These are phyloP conservation scores for Pythium chondricola DNA, from an alignment of 352 stramenopile species.

Conservation along the genomic window DNA sequence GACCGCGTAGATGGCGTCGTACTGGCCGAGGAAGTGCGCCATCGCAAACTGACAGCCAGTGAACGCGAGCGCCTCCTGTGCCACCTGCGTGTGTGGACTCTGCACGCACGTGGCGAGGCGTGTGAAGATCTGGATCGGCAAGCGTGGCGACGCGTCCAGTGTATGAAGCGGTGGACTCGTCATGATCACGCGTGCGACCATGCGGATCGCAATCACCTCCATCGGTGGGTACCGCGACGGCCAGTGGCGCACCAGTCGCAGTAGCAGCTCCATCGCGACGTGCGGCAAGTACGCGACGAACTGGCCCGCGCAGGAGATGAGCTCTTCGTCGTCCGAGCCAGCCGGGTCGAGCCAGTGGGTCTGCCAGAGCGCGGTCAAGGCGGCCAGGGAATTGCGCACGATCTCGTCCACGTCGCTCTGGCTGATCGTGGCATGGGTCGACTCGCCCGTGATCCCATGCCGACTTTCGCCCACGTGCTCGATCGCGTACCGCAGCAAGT, in stretches of 20 bases:
- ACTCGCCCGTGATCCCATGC: conserved; percentile 23
- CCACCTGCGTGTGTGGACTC: conserved; percentile 60
- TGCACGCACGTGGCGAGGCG: conserved; percentile 50
- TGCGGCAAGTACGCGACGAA: conserved; percentile 81
- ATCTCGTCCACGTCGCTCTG: conserved; percentile 40
- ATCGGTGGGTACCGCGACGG: conserved; percentile 57
- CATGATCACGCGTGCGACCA: conserved; percentile 81
- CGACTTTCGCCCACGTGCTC: conserved; percentile 65
- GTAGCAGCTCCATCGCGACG: conserved; percentile 41
- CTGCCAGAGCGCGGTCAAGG: conserved; percentile 59
- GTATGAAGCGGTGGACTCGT: conserved; percentile 58
- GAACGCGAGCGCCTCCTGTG: conserved; percentile 78
- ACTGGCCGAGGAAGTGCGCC: conserved; percentile 63
- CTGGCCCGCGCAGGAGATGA: conserved; percentile 75
- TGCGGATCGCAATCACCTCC: conserved; percentile 72
- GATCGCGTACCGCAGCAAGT: conserved; percentile 78
- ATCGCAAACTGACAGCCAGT: conserved; percentile 77
- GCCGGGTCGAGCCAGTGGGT: conserved; percentile 71
- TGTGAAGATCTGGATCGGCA: conserved; percentile 36
- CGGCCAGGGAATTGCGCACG: conserved; percentile 62
- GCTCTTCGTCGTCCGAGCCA: conserved; percentile 76
- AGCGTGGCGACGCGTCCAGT: conserved; percentile 24
- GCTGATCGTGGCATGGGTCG: conserved; percentile 14
- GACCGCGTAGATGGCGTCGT: conserved; percentile 55
- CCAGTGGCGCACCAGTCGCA: conserved; percentile 53